Evolutionary conservation across 495 filamentous ascomycete genomes (phyloP), one percentile per base, ranked within the genome.

Genomic region (Xylaria castorea): DNA sequence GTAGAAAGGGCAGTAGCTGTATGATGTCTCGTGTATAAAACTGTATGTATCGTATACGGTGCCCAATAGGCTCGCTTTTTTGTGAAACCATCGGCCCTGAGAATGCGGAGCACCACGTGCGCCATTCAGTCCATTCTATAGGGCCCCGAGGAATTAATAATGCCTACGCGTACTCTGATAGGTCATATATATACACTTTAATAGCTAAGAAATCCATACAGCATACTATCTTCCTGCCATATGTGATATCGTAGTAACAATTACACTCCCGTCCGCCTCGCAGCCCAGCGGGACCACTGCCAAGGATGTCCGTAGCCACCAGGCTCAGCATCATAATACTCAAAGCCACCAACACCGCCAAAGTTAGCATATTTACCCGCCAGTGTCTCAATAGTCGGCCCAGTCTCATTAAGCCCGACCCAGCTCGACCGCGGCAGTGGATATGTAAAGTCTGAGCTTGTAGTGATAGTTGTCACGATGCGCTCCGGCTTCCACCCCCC

Each of bases 301-400:
- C 88, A 91, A 1, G 89, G 89, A n/a, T 81, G 80, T 60, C 78
- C 81, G 27, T 79, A 78, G 27, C 78, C 86, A 18, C 87, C 87
- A 4, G 70, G 87, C 53, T 66, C 75, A 2, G 85, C 82, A 81
- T 91, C 91, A 71, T 88, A 92, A 73, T 91, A 93, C 74, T 93
- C 91, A 89, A 91, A 93, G 1, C 91, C 90, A 86, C 90, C 90
- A 1, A 92, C 87, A 1, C 91, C 91, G 18, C 91, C 90, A 79
- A 92, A 91, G 18, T 83, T 82, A 63, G 86, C 75, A 50, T 71
- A 51, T 66, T 72, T 79, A 2, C 14, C 40, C 46, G 74, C 75
- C 40, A 82, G 50, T 16, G 30, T 75, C n/a, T 79, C 74, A 61
- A 81, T 58, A 25, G 77, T 78, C 73, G 78, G 81, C 46, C 83